A percentile compares a stretch with the other conserved stretches of the same genome.
Evolutionary conservation across 257 asterid species (phyloP).

Genomic region (Craterostigma plantagineum): DNA sequence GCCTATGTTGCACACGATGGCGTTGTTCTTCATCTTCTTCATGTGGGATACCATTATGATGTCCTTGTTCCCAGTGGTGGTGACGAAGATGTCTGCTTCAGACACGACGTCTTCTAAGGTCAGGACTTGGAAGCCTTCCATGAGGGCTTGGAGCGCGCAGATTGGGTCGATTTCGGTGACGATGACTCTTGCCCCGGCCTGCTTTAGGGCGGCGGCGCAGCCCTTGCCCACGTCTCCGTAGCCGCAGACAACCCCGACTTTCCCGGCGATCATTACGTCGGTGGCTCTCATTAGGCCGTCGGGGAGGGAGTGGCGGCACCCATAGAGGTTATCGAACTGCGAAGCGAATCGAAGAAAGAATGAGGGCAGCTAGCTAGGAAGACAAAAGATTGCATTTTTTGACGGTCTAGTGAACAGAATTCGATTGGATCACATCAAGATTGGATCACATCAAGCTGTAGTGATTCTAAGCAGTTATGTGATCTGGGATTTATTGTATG

Average conservation of each 20-base stretch:
- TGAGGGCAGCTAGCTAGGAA: too few species aligned
- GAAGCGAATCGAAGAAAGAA: too few species aligned
- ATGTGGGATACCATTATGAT: conserved; percentile 41
- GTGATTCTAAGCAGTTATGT: too few species aligned
- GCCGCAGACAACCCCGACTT: conserved; percentile 34
- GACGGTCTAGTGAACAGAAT: too few species aligned
- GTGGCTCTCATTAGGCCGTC: conserved; percentile 55
- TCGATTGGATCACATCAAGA: too few species aligned
- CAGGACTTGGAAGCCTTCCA: conserved; percentile 50
- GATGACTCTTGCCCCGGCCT: conserved; percentile 44
- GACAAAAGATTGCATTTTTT: background rate
- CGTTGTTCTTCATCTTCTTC: conserved; percentile 50
- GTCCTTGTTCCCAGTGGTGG: conserved; percentile 58
- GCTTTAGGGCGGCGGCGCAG: conserved; percentile 44
- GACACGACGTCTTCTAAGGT: conserved; percentile 35
- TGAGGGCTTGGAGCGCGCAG: conserved; percentile 47
- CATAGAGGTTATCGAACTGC: conserved; percentile 53
- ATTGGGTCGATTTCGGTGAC: conserved; percentile 52
- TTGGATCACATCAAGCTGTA: too few species aligned
- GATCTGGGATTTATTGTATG: too few species aligned
- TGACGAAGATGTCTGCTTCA: conserved; percentile 43
- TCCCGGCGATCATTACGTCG: conserved; percentile 51
- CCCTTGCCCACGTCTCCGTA: conserved; percentile 58
- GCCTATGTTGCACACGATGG: conserved; percentile 58
- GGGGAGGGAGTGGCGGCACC: conserved; percentile 54